phyloP scores from a whole-genome alignment of 2,329 filamentous ascomycete species.

The Fusarium temperatum region DNA sequence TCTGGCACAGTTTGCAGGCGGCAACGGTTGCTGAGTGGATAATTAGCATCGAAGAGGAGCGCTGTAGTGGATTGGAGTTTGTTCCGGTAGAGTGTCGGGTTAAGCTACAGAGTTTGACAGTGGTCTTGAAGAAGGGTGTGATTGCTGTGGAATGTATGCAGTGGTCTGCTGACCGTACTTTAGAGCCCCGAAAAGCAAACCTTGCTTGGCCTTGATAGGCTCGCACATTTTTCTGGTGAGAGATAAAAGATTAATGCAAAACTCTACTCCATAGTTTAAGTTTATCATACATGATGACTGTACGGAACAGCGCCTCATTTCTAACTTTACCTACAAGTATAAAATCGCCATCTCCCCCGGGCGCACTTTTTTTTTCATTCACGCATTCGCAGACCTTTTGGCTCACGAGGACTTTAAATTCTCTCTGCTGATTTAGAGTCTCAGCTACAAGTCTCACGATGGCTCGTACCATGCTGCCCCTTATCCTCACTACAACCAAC shows the following conservation, averaged over 20 bases:
- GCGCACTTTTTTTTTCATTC: not conserved
- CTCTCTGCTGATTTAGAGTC: rapidly evolving
- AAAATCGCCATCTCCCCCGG: not conserved
- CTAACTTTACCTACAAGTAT: not conserved
- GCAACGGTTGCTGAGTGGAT: not conserved
- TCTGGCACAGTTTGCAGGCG: not conserved
- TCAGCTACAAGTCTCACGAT: not conserved
- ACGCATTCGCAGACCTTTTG: not conserved
- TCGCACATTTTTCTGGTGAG: not conserved
- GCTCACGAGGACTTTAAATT: rapidly evolving
- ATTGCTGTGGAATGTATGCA: not conserved
- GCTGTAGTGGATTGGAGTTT: not conserved
- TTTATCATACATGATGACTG: not conserved
- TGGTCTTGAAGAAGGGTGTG: not conserved
- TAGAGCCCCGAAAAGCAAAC: not conserved
- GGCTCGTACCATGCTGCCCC: not conserved
- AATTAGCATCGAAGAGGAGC: not conserved
- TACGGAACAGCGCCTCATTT: not conserved
- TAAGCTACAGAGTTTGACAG: not conserved
- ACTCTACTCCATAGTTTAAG: not conserved
- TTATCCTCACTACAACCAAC: not conserved
- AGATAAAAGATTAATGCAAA: rapidly evolving
- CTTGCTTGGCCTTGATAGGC: not conserved
- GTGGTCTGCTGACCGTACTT: not conserved
- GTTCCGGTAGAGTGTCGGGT: not conserved